phyloP scores from a whole-genome alignment of 2,329 filamentous ascomycete species.

The Colletotrichum tanaceti region DNA sequence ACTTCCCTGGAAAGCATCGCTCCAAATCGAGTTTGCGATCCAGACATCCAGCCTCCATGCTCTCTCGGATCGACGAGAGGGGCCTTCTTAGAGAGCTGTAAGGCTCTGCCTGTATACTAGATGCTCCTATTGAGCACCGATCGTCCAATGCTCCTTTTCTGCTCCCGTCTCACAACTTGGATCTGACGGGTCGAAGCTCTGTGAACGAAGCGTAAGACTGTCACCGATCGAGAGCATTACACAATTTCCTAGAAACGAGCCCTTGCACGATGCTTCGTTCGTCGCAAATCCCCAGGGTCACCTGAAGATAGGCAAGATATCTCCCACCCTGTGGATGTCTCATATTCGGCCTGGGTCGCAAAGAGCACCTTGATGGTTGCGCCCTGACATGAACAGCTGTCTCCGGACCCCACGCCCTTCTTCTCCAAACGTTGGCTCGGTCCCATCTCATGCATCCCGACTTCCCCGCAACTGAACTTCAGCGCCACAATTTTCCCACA shows the following conservation, averaged over 20 bases:
- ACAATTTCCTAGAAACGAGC: not conserved
- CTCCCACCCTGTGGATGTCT: conserved; percentile 15
- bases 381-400: conserved; percentile 19
- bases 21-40: conserved; percentile 30
- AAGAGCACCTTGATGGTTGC: conserved; percentile 7
- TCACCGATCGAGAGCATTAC: not conserved
- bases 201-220: not conserved
- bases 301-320: conserved; percentile 6
- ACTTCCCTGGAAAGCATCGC: conserved; percentile 1
- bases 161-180: conserved; percentile 17
- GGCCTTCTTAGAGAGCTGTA: conserved; percentile 9
- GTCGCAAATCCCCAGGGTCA: not conserved
- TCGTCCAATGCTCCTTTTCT: conserved; percentile 7
- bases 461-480: conserved; percentile 5
- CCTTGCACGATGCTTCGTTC: not conserved
- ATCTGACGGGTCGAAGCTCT: not conserved
- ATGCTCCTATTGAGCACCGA: not conserved
- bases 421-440: not conserved
- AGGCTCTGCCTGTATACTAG: too few relatives aligned
- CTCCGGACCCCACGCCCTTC: not conserved
- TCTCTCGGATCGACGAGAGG: conserved; percentile 16
- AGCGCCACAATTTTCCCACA: not conserved
- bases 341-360: conserved; percentile 22
- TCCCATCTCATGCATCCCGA: not conserved
- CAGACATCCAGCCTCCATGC: not conserved